Conservation (phyloP, 768 basidiomycete genomes). For the Clathrus columnatus region DNA sequence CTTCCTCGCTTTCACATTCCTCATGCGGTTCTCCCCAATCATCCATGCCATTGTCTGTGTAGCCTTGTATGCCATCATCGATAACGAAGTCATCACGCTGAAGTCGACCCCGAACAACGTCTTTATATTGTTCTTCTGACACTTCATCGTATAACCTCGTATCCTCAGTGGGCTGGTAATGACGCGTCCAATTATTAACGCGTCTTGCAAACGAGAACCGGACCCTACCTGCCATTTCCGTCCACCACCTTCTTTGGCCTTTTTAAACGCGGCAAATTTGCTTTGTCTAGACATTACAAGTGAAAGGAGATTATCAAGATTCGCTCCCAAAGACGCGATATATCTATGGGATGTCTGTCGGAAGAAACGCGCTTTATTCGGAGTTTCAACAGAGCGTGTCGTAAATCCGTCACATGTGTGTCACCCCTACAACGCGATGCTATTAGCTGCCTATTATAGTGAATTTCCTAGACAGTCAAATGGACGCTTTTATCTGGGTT, state of each 20-base stretch:
- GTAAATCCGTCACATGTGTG: neutral
- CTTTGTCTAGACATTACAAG: conserved; percentile 24
- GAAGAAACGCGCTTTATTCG: neutral
- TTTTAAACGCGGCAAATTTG: conserved; percentile 52
- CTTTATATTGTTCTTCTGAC: conserved; percentile 78
- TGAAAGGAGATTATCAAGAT: neutral
- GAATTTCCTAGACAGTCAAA: conserved; percentile 9
- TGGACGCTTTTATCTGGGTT: conserved; percentile 32
- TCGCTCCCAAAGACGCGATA: neutral
- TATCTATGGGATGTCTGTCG: neutral
- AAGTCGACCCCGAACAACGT: conserved; percentile 75
- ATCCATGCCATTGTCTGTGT: conserved; percentile 95
- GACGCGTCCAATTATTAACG: conserved; percentile 17
- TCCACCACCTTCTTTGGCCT: conserved; percentile 48
- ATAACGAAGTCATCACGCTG: conserved; percentile 90
- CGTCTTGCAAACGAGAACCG: conserved; percentile 14
- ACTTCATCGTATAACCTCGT: conserved; percentile 80
- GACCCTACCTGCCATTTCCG: conserved; percentile 46
- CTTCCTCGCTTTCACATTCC: conserved; percentile 43
- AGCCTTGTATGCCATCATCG: conserved; percentile 86
- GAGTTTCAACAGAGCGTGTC: conserved; percentile 2
- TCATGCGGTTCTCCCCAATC: conserved; percentile 59
- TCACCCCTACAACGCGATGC: neutral
- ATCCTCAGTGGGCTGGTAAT: conserved; percentile 42
- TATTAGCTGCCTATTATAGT: too few relatives aligned